Evolutionary conservation across 495 filamentous ascomycete genomes (phyloP), one percentile per base, ranked within the genome.

Genomic region (Penicillium egyptiacum): DNA sequence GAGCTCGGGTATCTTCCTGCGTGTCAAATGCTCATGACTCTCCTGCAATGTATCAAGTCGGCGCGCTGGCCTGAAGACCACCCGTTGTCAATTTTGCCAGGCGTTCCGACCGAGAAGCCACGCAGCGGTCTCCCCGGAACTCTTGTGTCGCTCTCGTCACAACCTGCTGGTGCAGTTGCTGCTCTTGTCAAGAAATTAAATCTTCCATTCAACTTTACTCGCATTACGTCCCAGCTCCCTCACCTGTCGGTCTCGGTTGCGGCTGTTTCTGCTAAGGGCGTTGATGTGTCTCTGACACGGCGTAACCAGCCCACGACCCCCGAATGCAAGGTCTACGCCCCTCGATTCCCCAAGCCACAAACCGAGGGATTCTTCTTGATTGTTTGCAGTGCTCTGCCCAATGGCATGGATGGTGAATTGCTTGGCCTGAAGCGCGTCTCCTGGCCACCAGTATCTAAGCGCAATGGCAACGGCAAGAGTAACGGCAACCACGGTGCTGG

Each of bases 341-440:
- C 94, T 9, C 79, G 81, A 4, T 98, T 94, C 74, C 95, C 94
- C 0, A 98, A 98, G 72, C 85, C 91, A 22, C 94, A 98, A 69
- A 92, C 89, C 0, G 94, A 98, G 70, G 92, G 95, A 1, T 98
- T 85, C 83, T 97, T 98, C 69, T 81, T 93, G 7, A 56, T 98
- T 39, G 79, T 96, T 1, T 72, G 63, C 35, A 66, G 46, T 43
- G 65, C 70, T 17, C 60, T 59, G 3, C 81, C 83, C 4, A 84
- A 91, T 58, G 71, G 79, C 1, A 75, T 67, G 9, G 91, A 92
- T 57, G 76, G 71, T 2, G 91, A 96, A 58, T 77, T 98, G 5
- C 62, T 96, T 6, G 93, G 88, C 2, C 76, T 98, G 47, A 96
- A 96, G 76, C 77, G 94, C 48, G 83, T 91, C 0, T 86, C 85